Conservation (phyloP, 2,329 filamentous ascomycete species). For the Epichloe baconii region DNA sequence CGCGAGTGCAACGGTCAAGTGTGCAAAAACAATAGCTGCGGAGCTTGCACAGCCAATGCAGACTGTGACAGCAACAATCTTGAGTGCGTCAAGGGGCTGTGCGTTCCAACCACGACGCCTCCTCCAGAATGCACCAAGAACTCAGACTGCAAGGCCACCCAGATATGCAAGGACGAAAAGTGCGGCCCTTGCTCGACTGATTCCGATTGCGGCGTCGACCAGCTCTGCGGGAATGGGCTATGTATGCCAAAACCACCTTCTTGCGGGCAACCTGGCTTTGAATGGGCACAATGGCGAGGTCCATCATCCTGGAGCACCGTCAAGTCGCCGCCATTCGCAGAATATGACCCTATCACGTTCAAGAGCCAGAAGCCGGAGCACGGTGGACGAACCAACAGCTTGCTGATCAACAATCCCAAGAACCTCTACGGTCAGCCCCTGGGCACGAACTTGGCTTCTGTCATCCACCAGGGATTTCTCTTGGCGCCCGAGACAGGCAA, state of each 20-base stretch:
- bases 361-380: constrained; percentile 3
- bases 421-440: constrained; percentile 5
- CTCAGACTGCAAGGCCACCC: constrained; percentile 5
- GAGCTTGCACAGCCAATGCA: constrained; percentile 2
- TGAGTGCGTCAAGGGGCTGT: constrained; percentile 4
- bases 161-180: constrained; percentile 6
- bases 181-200: constrained; percentile 5
- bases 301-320: constrained; percentile 5
- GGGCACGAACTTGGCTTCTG: constrained; percentile 4
- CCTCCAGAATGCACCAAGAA: constrained; percentile 7
- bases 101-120: constrained; percentile 2
- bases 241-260: constrained; percentile 7
- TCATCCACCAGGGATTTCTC: constrained; percentile 8
- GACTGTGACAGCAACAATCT: constrained; percentile 2
- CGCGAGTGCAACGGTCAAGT: constrained; percentile 6
- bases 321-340: constrained; percentile 7
- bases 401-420: constrained; percentile 3
- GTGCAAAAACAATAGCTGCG: constrained; percentile 3
- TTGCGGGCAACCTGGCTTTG: constrained; percentile 8
- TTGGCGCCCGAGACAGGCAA: constrained; percentile 7
- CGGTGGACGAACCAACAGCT: constrained; percentile 5
- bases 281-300: constrained; percentile 8
- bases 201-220: constrained; percentile 2
- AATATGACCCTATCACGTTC: constrained; percentile 6
- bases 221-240: constrained; percentile 4